phyloP scores from a whole-genome alignment of 768 basidiomycete genomes.

The Lentinula detonsa region DNA sequence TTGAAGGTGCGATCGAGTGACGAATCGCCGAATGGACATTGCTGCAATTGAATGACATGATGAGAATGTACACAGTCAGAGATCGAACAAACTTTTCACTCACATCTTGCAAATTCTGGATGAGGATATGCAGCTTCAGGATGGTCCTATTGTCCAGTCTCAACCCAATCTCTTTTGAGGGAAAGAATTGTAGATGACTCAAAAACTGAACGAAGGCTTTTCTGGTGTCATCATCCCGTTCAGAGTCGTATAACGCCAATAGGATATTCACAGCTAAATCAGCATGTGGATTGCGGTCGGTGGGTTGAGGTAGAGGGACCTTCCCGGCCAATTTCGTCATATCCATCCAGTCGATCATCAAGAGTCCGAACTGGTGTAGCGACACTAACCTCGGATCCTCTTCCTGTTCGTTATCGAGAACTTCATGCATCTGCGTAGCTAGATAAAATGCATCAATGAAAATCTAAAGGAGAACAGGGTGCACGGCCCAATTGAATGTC shows the following conservation, averaged over 20 bases:
- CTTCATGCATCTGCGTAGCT: conserved; percentile 49
- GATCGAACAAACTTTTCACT: conserved; percentile 1
- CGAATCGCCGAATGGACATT: conserved; percentile 52
- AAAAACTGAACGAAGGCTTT: conserved; percentile 62
- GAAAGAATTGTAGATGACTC: conserved; percentile 48
- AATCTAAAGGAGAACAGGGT: conserved; percentile 36
- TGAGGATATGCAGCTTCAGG: conserved; percentile 40
- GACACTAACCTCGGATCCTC: conserved; percentile 71
- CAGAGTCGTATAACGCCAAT: conserved; percentile 39
- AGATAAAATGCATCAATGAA: conserved; percentile 65
- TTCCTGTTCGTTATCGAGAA: conserved; percentile 66
- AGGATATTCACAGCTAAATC: conserved; percentile 55
- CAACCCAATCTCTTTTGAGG: conserved; percentile 13
- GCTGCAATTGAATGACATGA: conserved; percentile 26
- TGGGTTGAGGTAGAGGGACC: conserved; percentile 15
- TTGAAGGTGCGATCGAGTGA: conserved; percentile 48
- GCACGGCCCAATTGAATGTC: background rate
- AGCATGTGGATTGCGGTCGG: conserved; percentile 37
- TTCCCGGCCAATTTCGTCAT: conserved; percentile 57
- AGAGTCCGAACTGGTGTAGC: conserved; percentile 65
- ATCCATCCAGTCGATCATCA: conserved; percentile 88
- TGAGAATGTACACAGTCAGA: conserved; percentile 3
- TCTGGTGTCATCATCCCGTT: conserved; percentile 46
- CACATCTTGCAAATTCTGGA: conserved; percentile 48
- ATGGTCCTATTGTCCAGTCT: conserved; percentile 28